Evolutionary conservation across 306 rosid species (phyloP), one percentile per base, ranked within the genome.

Genomic region (Alnus glutinosa): DNA sequence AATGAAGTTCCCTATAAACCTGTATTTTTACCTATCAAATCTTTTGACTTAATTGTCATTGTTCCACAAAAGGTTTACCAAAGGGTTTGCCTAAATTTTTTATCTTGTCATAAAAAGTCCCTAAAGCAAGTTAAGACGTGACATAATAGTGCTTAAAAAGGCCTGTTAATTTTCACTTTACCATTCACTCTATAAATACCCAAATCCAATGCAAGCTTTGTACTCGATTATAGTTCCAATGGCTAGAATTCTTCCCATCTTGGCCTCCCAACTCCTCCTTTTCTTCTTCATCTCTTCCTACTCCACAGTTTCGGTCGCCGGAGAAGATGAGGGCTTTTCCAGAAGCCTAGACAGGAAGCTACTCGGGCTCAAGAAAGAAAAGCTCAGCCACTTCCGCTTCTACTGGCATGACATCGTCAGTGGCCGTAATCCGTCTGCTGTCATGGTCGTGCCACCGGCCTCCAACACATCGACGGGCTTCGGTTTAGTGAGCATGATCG

Each of bases 341-440:
- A 88, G 75, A 28, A 69, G 64, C 16, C 37, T 88, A 0, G 80
- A 89, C 76, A 85, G 75, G 4, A 78, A 87, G 55, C 4, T 72
- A 15, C 46, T 85, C 1, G 89, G 86, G 18, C 70, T 87, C 2
- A 83, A 70, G 58, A 86, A 81, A 74, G 85, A 93, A 34, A 93
- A 87, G 72, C 88, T 91, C 1, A 89, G 85, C 76, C 97, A 87
- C 44, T 74, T 93, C 9, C 87, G 70, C 23, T 23, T 93, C 15
- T 93, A 87, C 36, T 91, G 92, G 92, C 94, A 91, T 59, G 97
- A 93, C 73, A 71, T 88, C 39, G 51, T 82, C 4, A 78, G 83
- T 1, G 76, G 76, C 18, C 13, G 5, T 3, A 72, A 72, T 47
- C 62, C 76, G 48, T 19, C 46, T 0, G 16, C 62, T 0, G 42